Conservation (phyloP, 257 asterid genomes). For the Ilex aquifolium region DNA sequence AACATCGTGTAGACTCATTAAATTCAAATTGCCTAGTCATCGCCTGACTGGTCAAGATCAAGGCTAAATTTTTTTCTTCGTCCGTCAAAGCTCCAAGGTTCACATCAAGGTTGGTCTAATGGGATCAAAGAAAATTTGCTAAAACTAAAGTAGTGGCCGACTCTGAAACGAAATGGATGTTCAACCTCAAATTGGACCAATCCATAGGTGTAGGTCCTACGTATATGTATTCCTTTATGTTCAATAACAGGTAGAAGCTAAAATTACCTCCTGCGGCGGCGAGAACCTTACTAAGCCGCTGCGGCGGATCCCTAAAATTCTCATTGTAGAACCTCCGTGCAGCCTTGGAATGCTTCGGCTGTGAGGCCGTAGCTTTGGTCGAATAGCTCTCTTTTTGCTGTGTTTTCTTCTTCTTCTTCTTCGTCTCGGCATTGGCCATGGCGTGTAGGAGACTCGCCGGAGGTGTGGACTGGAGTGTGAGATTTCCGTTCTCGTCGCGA, state of each 20-base stretch:
- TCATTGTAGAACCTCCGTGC: slow-evolving; percentile 94
- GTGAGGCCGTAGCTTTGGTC: slow-evolving; percentile 25
- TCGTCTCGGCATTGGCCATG: slow-evolving; percentile 48
- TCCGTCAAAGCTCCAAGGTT: too few relatives aligned
- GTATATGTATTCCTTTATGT: too few relatives aligned
- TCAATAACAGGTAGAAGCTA: background rate
- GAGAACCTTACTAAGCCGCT: slow-evolving; percentile 79
- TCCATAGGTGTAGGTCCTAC: too few relatives aligned
- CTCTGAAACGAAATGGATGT: too few relatives aligned
- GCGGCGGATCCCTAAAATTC: slow-evolving; percentile 77
- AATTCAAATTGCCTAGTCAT: too few relatives aligned
- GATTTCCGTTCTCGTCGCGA: slow-evolving; percentile 62
- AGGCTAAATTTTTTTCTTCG: too few relatives aligned
- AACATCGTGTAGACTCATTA: too few relatives aligned
- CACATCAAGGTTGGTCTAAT: too few relatives aligned
- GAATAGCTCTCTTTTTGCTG: slow-evolving; percentile 13
- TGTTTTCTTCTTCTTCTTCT: slow-evolving; percentile 47
- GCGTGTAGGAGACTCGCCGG: slow-evolving; percentile 51
- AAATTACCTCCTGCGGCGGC: slow-evolving; percentile 91
- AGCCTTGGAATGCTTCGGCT: slow-evolving; percentile 87
- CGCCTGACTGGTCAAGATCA: too few relatives aligned
- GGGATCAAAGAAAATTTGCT: too few relatives aligned
- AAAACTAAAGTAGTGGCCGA: too few relatives aligned
- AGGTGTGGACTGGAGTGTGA: slow-evolving; percentile 39
- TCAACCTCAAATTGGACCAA: too few relatives aligned